Conservation (phyloP, 2,329 filamentous ascomycete genomes). For the Microdochium nivale region DNA sequence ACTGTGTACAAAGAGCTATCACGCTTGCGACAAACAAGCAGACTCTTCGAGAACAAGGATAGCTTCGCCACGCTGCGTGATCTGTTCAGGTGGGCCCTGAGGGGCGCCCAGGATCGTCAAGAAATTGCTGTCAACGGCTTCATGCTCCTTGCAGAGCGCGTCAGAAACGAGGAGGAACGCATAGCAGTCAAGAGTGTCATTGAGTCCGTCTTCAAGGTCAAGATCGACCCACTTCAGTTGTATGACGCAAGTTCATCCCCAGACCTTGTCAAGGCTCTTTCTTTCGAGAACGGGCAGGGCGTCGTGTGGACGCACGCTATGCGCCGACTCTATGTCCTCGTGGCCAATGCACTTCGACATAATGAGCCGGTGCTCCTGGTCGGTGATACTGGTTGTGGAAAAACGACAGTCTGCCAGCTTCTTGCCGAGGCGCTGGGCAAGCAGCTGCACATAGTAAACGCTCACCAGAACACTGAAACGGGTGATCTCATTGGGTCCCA, state of each 20-base stretch:
- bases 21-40: conserved; percentile 75
- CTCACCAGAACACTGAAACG: conserved; percentile 96
- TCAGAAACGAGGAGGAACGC: conserved; percentile 84
- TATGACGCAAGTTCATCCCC: conserved; percentile 57
- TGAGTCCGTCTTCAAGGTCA: conserved; percentile 82
- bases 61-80: conserved; percentile 95
- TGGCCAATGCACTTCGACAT: conserved; percentile 77
- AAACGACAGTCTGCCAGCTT: conserved; percentile 92
- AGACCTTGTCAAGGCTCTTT: conserved; percentile 41
- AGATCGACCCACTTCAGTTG: conserved; percentile 63
- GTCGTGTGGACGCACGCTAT: conserved; percentile 96
- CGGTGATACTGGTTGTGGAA: conserved; percentile 94
- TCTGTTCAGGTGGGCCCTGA: conserved; percentile 87
- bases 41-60: conserved; percentile 93
- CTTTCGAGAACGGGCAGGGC: conserved; percentile 43
- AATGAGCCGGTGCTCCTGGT: conserved; percentile 92
- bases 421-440: conserved; percentile 73
- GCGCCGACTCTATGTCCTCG: conserved; percentile 81
- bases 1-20: conserved; percentile 91
- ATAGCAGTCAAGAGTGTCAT: conserved; percentile 78
- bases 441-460: conserved; percentile 83
- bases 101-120: conserved; percentile 76
- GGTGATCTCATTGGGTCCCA: conserved; percentile 96
- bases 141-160: conserved; percentile 91
- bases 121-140: conserved; percentile 88